Evolutionary conservation across 2,329 filamentous ascomycete species (phyloP), one percentile per base, ranked within the genome.

Genomic region (Exophiala alcalophila): DNA sequence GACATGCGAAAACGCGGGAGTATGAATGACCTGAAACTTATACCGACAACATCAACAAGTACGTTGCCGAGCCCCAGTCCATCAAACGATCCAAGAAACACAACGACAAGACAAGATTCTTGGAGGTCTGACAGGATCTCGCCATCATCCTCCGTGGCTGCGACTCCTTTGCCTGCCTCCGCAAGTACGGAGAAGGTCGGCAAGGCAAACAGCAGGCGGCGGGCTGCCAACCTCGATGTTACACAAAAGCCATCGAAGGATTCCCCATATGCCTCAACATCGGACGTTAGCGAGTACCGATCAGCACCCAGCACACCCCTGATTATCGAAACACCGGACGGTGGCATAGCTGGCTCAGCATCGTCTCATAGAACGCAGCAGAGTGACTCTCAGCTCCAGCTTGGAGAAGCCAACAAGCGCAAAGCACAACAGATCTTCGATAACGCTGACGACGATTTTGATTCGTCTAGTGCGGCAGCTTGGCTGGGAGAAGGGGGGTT

Each of bases 381-480:
- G 4, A 43, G 33, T 25, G 33, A 44, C n/a, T 21, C 25, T 32
- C 20, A 25, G 14, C 23, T 15, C 5, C 23, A 25, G 3, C 10
- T 14, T 10, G 12, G n/a, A 15, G 19, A 39, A 28, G 25, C 32
- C 12, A 34, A 51, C 21, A 44, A 39, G 14, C 78, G 84, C 54
- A 86, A 85, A 61, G 92, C 91, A 1, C 77, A 82, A 55, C 83
- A 81, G 59, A 88, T 98, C 27, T 97, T 80, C 61, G 83, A 91
- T 43, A 89, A 90, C 26, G 80, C 83, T 47, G 89, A 95, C 59
- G 82, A 87, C 37, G 84, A 90, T 47, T 81, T 92, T 15, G 75
- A 76, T 27, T 89, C 87, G 59, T 80, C 84, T 21, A 83, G 84
- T 60, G 88, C 90, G 11, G 89, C 90, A 18, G 78, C 88, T 19